Evolutionary conservation across 106 monocot genomes (phyloP).

Genomic region (Phalaenopsis equestris): DNA sequence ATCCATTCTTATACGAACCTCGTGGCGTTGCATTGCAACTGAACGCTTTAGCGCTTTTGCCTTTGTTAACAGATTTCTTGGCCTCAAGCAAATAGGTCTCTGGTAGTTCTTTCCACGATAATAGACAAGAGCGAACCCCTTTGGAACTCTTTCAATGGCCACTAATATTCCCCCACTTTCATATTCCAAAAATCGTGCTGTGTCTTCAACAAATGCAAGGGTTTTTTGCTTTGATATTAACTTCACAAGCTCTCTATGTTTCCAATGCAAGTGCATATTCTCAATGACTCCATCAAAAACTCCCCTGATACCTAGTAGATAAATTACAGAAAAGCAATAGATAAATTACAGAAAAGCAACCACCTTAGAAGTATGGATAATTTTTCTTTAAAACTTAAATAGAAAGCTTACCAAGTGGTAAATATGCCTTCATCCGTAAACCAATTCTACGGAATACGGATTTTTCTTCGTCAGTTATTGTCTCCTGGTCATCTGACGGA

Average conservation of each 20-base stretch:
- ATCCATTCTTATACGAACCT: conserved; percentile 41
- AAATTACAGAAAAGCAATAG: conserved; percentile 13
- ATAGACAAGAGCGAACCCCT: conserved; percentile 86
- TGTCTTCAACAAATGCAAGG: conserved; percentile 89
- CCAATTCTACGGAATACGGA: conserved; percentile 96
- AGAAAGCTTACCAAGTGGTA: conserved; percentile 75
- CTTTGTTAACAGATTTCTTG: conserved; percentile 92
- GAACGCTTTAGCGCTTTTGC: conserved; percentile 92
- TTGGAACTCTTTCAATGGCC: conserved; percentile 83
- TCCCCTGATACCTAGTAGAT: conserved; percentile 75
- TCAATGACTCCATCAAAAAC: conserved; percentile 99
- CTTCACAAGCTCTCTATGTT: conserved; percentile 94
- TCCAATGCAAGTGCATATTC: conserved; percentile 99
- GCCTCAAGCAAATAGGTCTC: conserved; percentile 82
- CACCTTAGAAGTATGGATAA: background rate
- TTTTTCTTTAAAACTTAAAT: background rate
- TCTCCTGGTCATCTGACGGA: conserved; percentile 92
- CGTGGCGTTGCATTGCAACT: conserved; percentile 96
- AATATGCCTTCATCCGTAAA: conserved; percentile 85
- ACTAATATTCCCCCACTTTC: conserved; percentile 98
- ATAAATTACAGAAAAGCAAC: conserved; percentile 11
- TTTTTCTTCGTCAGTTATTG: conserved; percentile 92
- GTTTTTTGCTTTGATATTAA: conserved; percentile 95
- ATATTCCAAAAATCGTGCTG: conserved; percentile 79
- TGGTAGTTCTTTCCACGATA: conserved; percentile 97